Conservation (phyloP, 78 protist species). For the Tieghemostelium lacteum region DNA sequence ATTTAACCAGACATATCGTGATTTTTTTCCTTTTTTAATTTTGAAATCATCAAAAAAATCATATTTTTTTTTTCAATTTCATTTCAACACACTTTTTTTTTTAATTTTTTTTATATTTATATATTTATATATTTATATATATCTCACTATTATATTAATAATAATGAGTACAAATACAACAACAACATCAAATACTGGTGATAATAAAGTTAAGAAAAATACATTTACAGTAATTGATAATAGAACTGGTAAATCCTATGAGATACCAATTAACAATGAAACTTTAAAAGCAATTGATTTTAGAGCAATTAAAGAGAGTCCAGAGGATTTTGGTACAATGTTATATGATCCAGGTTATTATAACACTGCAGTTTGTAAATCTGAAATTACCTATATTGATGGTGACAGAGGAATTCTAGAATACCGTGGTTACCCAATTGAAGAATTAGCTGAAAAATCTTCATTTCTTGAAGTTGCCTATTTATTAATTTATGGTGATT, state of each 20-base stretch:
- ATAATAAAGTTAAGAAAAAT: no score
- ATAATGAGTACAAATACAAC: no score
- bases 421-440: constrained; percentile 85
- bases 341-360: constrained; percentile 81
- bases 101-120: no score
- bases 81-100: no score
- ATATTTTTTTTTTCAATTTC: no score
- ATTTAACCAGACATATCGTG: no score
- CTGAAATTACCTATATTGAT: constrained; percentile 73
- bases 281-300: constrained; percentile 60
- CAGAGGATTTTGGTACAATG: constrained; percentile 71
- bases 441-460: constrained; percentile 82
- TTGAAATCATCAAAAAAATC: no score
- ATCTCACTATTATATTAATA: no score
- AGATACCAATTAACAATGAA: constrained; percentile 50
- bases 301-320: constrained; percentile 49
- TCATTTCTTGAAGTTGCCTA: constrained; percentile 68
- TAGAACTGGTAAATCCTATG: constrained; percentile 68
- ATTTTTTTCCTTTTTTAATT: no score
- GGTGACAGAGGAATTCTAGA: constrained; percentile 79
- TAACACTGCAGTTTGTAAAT: constrained; percentile 70
- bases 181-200: no score
- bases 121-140: no score
- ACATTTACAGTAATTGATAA: constrained; percentile 68
- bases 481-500: constrained; percentile 64